These are phyloP conservation scores for Inonotus obliquus DNA, from an alignment of 1,284 basidiomycete species.

Conservation along the genomic window DNA sequence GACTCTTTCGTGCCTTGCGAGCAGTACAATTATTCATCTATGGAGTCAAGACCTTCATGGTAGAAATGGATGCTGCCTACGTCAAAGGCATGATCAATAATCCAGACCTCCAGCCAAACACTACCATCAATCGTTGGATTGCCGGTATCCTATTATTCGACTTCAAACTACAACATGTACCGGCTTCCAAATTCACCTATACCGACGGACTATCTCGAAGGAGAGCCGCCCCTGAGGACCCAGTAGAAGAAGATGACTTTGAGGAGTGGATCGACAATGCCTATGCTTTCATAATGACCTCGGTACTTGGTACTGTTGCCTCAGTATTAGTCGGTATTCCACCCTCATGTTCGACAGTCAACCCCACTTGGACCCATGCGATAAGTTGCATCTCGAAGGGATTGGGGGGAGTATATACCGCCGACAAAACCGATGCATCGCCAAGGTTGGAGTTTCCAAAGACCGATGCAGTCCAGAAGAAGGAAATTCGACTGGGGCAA, in stretches of 20 bases:
- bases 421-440: too few species aligned
- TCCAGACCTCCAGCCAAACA: constrained; percentile 21
- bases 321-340: too few species aligned
- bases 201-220: background rate
- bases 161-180: constrained; percentile 21
- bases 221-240: background rate
- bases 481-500: background rate
- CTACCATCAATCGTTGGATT: constrained; percentile 24
- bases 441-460: too few species aligned
- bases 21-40: background rate
- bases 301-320: too few species aligned
- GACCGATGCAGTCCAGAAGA: too few species aligned
- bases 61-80: constrained; percentile 23
- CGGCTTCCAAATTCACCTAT: constrained; percentile 2
- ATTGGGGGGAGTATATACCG: too few species aligned
- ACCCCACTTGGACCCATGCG: too few species aligned
- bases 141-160: constrained; percentile 20
- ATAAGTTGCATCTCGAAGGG: too few species aligned
- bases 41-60: constrained; percentile 11
- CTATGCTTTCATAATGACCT: background rate
- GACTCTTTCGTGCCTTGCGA: too few species aligned
- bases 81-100: constrained; percentile 24
- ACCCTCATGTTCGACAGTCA: too few species aligned
- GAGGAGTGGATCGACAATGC: constrained; percentile 2
- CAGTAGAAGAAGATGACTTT: background rate